Evolutionary conservation across 179 eudicot genomes (phyloP).

Genomic region (Silene coronaria): DNA sequence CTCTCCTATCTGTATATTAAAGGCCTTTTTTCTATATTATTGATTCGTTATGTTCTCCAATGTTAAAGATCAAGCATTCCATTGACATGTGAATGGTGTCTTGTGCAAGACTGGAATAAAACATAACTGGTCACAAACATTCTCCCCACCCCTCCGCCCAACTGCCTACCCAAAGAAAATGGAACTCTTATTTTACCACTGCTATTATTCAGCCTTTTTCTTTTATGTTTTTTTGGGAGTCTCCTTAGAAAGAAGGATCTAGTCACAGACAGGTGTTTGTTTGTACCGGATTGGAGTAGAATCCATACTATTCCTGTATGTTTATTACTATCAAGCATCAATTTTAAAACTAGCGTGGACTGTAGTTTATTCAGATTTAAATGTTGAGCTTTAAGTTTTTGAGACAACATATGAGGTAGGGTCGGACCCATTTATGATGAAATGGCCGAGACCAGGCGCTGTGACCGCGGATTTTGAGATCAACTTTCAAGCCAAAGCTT

Average conservation of each 20-base stretch:
- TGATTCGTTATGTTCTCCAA: background rate
- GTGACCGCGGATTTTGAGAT: too few relatives aligned
- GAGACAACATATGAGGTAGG: too few relatives aligned
- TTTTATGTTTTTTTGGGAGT: background rate
- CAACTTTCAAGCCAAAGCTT: too few relatives aligned
- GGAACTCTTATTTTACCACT: background rate
- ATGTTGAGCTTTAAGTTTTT: too few relatives aligned
- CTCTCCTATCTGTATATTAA: background rate
- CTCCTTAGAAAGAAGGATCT: background rate
- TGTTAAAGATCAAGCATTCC: background rate
- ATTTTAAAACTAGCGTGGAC: too few relatives aligned
- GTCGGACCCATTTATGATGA: too few relatives aligned
- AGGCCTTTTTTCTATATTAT: background rate
- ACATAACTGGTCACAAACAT: background rate
- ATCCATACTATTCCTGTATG: background rate
- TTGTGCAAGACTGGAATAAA: background rate
- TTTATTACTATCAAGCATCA: background rate
- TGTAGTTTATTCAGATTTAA: too few relatives aligned
- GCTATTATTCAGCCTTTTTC: background rate
- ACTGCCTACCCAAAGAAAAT: background rate
- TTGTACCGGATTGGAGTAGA: background rate
- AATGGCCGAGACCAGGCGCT: too few relatives aligned
- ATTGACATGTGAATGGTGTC: background rate
- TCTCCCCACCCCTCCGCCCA: background rate
- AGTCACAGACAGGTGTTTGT: background rate